Conservation (phyloP, 805 yeast species). For the Hanseniaspora occidentalis region DNA sequence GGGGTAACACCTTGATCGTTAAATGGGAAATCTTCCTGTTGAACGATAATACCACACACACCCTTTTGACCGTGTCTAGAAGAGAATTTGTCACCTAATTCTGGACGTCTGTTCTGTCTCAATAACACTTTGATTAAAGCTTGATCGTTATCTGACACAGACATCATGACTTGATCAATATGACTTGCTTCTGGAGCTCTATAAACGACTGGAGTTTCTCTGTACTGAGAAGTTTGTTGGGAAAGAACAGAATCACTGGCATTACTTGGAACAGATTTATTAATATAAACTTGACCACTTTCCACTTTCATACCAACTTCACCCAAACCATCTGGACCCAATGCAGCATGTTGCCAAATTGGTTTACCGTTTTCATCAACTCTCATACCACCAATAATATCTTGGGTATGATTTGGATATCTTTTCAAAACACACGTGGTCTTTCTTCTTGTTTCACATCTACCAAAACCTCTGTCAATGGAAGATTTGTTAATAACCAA, state of each 20-base stretch:
- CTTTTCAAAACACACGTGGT: constrained; percentile 82
- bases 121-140: constrained; percentile 83
- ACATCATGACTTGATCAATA: constrained; percentile 95
- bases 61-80: constrained; percentile 98
- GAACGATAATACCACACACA: constrained; percentile 96
- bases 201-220: constrained; percentile 85
- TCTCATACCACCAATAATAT: constrained; percentile 83
- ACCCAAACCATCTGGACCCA: constrained; percentile 93
- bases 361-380: constrained; percentile 73
- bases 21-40: constrained; percentile 94
- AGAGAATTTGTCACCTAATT: constrained; percentile 92
- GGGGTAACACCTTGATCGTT: constrained; percentile 87
- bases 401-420: constrained; percentile 89
- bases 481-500: constrained; percentile 87
- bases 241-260: constrained; percentile 45
- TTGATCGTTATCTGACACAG: constrained; percentile 90
- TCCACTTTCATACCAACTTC: constrained; percentile 88
- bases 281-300: constrained; percentile 87
- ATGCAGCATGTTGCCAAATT: constrained; percentile 70
- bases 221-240: constrained; percentile 28
- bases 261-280: constrained; percentile 83
- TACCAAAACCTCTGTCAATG: constrained; percentile 91
- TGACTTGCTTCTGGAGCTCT: constrained; percentile 94
- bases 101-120: constrained; percentile 95
- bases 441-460: constrained; percentile 91